These are phyloP conservation scores for Russula sp. DNA, from an alignment of 768 basidiomycete species.

Conservation along the genomic window DNA sequence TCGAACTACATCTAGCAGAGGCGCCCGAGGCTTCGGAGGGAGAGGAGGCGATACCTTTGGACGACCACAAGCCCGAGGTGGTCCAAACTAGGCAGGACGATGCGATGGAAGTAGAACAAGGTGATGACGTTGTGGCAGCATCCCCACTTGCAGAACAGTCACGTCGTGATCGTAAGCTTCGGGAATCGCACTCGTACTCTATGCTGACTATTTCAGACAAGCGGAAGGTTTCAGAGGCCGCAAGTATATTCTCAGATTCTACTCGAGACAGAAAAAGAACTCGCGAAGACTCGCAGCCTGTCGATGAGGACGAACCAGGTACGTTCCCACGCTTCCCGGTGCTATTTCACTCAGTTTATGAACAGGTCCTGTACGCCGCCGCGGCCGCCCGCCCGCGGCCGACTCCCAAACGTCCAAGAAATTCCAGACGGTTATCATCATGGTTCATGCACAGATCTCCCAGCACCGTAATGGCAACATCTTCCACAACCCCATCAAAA, in stretches of 20 bases:
- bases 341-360: background rate
- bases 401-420: slow-evolving; percentile 45
- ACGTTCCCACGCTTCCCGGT: background rate
- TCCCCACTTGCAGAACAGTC: slow-evolving; percentile 13
- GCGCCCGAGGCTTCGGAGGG: background rate
- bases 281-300: slow-evolving; percentile 64
- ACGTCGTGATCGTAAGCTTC: slow-evolving; percentile 21
- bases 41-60: background rate
- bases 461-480: slow-evolving; percentile 85
- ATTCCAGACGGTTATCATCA: slow-evolving; percentile 75
- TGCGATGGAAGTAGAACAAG: slow-evolving; percentile 12
- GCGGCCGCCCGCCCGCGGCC: slow-evolving; percentile 25
- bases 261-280: slow-evolving; percentile 50
- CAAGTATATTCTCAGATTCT: slow-evolving; percentile 36
- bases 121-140: background rate
- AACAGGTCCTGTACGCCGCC: slow-evolving; percentile 24
- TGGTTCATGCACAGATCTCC: slow-evolving; percentile 77
- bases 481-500: slow-evolving; percentile 86
- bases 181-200: background rate
- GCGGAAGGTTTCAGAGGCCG: slow-evolving; percentile 55
- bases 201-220: slow-evolving; percentile 43
- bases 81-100: background rate
- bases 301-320: slow-evolving; percentile 56
- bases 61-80: background rate
- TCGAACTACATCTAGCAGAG: slow-evolving; percentile 2